phyloP scores from a whole-genome alignment of 768 basidiomycete species.

The Leccinum olivaceopallidum region DNA sequence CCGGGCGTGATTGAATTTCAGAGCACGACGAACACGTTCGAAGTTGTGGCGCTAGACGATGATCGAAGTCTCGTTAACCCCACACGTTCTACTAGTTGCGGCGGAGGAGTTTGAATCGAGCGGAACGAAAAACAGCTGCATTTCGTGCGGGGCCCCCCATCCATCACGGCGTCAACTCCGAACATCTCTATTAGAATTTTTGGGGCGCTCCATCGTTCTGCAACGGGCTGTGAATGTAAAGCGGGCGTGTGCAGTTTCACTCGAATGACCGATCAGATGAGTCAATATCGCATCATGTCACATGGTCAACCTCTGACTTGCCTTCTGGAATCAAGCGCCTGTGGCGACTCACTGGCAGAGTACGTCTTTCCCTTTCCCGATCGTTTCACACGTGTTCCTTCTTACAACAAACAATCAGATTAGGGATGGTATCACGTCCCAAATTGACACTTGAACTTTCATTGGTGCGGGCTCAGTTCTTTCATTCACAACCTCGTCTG shows the following conservation, averaged over 20 bases:
- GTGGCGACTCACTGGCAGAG: background rate
- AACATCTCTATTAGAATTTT: too few relatives aligned
- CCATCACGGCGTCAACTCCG: too few relatives aligned
- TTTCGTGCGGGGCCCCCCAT: too few relatives aligned
- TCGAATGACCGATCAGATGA: background rate
- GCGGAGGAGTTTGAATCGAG: too few relatives aligned
- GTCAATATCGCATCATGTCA: background rate
- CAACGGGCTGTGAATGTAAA: too few relatives aligned
- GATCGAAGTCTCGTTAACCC: too few relatives aligned
- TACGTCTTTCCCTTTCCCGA: background rate
- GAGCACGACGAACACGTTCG: background rate
- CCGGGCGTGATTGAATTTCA: background rate
- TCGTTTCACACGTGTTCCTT: too few relatives aligned
- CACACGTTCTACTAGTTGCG: background rate
- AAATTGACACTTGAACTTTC: background rate
- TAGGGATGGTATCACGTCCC: background rate
- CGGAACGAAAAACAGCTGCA: too few relatives aligned
- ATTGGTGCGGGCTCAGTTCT: background rate
- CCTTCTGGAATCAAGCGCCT: background rate
- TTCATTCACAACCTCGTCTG: background rate
- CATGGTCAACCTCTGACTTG: background rate
- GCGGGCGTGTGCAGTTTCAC: background rate
- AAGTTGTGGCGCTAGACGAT: background rate
- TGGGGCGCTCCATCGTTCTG: too few relatives aligned
- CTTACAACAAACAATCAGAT: background rate